Conservation (phyloP, 1,139 yeast genomes). For the Suhomyces chickasaworum region DNA sequence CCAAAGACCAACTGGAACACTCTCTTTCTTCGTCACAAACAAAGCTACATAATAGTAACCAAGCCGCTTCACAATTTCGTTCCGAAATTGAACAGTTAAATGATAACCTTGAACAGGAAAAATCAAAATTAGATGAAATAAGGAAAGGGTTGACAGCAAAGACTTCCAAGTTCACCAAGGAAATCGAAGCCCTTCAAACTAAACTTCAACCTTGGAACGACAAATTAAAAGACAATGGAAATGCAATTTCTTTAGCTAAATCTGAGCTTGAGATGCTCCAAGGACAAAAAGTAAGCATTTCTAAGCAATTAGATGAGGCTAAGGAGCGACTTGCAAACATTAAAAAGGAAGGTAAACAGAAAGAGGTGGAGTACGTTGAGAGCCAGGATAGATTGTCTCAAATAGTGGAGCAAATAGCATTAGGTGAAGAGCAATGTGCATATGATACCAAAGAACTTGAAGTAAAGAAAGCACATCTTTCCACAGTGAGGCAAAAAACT, state of each 20-base stretch:
- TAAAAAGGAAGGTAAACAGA: slow-evolving; percentile 54
- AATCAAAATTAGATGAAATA: slow-evolving; percentile 57
- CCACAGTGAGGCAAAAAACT: slow-evolving; percentile 58
- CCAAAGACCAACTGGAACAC: slow-evolving; percentile 39
- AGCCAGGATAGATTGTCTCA: slow-evolving; percentile 49
- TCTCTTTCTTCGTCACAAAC: slow-evolving; percentile 44
- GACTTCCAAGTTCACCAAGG: slow-evolving; percentile 63
- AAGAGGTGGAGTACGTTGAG: slow-evolving; percentile 48
- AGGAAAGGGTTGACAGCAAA: slow-evolving; percentile 70
- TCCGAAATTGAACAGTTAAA: slow-evolving; percentile 50
- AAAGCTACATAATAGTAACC: slow-evolving; percentile 49
- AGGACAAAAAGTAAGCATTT: slow-evolving; percentile 48
- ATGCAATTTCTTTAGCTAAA: slow-evolving; percentile 64
- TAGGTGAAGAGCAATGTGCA: slow-evolving; percentile 61
- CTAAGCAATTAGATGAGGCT: slow-evolving; percentile 49
- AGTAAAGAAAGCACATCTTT: slow-evolving; percentile 56
- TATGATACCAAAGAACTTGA: slow-evolving; percentile 52
- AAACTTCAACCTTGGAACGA: slow-evolving; percentile 85
- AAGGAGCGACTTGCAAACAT: slow-evolving; percentile 50
- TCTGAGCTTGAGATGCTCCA: slow-evolving; percentile 65
- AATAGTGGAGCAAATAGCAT: slow-evolving; percentile 52
- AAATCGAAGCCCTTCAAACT: slow-evolving; percentile 64
- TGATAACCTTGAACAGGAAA: slow-evolving; percentile 53
- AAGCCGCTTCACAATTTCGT: slow-evolving; percentile 44
- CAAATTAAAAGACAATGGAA: slow-evolving; percentile 63